These are phyloP conservation scores for Yarrowia sp. DNA, from an alignment of 805 yeast species.

Conservation along the genomic window DNA sequence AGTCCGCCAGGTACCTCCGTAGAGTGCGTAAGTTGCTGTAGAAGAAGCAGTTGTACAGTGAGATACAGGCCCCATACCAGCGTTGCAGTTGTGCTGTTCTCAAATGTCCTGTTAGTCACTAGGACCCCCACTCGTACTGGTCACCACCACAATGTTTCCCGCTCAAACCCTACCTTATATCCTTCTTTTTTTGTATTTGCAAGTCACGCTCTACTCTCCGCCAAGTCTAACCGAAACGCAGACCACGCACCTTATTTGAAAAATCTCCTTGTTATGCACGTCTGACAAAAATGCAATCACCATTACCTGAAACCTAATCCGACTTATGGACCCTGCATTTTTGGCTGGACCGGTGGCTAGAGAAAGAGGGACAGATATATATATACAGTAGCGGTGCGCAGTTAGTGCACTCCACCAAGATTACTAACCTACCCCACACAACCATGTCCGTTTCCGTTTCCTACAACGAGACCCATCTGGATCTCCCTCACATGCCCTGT, in stretches of 20 bases:
- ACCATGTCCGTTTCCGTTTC: constrained; percentile 18
- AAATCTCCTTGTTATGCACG: constrained; percentile 35
- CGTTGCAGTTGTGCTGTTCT: no score
- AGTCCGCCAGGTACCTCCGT: constrained; percentile 1
- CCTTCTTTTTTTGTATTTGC: background rate
- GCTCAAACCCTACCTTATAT: background rate
- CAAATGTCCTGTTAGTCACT: no score
- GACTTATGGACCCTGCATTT: constrained; percentile 31
- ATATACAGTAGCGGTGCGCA: constrained; percentile 18
- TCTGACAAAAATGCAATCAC: constrained; percentile 35
- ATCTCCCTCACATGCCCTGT: constrained; percentile 36
- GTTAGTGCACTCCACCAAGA: background rate
- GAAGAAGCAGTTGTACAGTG: no score
- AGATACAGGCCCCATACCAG: no score
- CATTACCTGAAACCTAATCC: constrained; percentile 24
- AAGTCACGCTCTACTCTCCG: constrained; percentile 19
- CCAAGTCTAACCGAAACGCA: constrained; percentile 24
- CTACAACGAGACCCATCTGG: constrained; percentile 24
- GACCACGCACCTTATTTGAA: background rate
- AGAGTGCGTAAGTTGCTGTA: no score
- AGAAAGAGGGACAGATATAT: constrained; percentile 20
- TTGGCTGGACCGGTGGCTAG: constrained; percentile 1
- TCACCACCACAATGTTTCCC: no score
- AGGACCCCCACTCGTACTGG: no score
- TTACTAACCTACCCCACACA: background rate